Conservation (phyloP, 305 asterid genomes). For the Fraxinus xanthoxyloides region DNA sequence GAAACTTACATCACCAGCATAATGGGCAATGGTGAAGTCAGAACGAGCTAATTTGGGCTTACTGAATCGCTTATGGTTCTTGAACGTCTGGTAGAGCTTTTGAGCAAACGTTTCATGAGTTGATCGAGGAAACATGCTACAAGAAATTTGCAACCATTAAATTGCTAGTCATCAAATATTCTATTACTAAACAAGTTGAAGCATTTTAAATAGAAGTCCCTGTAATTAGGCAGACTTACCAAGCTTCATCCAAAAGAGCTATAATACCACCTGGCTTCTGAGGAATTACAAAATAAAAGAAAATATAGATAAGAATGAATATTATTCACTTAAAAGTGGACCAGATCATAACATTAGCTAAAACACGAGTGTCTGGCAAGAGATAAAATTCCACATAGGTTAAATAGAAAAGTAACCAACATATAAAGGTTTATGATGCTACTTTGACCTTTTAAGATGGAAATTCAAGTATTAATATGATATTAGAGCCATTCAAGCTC, state of each 20-base stretch:
- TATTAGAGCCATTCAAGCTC: neutral
- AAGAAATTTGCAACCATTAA: constrained; percentile 21
- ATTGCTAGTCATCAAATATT: constrained; percentile 15
- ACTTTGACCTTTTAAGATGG: neutral
- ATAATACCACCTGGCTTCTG: constrained; percentile 88
- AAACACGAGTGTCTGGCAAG: neutral
- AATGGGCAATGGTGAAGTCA: constrained; percentile 89
- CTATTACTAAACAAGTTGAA: constrained; percentile 14
- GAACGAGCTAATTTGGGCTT: constrained; percentile 96
- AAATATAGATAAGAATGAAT: neutral
- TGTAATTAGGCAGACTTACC: constrained; percentile 37
- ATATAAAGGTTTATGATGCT: neutral
- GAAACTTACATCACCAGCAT: constrained; percentile 96
- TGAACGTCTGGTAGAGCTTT: constrained; percentile 88
- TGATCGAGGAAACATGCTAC: constrained; percentile 97
- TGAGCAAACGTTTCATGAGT: constrained; percentile 95
- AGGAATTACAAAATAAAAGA: constrained; percentile 19
- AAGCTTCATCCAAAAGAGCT: constrained; percentile 84
- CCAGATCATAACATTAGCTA: neutral
- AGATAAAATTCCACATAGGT: neutral
- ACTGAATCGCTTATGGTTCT: constrained; percentile 83
- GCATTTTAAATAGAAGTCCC: constrained; percentile 7
- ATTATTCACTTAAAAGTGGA: neutral
- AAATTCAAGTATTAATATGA: neutral
- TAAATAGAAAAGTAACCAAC: neutral